Evolutionary conservation across 2,329 filamentous ascomycete genomes (phyloP).

Genomic region (Talaromyces funiculosus): DNA sequence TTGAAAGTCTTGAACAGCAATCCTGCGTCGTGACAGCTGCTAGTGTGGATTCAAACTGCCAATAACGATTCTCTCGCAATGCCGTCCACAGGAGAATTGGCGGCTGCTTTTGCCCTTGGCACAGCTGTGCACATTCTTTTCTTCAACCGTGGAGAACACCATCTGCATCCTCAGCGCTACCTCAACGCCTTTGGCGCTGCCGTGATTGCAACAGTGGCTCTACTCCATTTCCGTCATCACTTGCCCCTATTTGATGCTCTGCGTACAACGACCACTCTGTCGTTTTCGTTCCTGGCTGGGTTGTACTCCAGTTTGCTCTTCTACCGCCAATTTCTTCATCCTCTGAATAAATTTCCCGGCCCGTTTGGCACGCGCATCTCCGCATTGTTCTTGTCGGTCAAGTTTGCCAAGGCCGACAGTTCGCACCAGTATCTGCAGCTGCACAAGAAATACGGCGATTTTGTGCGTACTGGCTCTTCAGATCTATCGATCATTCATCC

Average conservation of each 20-base stretch:
- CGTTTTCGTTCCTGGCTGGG: conserved; percentile 7
- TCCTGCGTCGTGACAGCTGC: neutral
- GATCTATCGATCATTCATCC: conserved; percentile 34
- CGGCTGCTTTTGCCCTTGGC: conserved; percentile 10
- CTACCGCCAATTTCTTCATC: conserved; percentile 19
- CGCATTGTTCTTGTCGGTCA: conserved; percentile 24
- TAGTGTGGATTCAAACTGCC: neutral
- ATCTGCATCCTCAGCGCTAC: conserved; percentile 16
- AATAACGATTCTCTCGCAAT: neutral
- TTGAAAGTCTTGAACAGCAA: neutral
- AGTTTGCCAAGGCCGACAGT: conserved; percentile 20
- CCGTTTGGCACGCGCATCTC: conserved; percentile 30
- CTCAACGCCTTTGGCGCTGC: conserved; percentile 9
- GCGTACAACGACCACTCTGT: neutral
- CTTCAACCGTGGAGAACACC: conserved; percentile 20
- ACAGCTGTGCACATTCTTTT: conserved; percentile 14
- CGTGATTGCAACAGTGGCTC: conserved; percentile 7
- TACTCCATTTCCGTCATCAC: neutral
- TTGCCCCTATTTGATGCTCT: neutral
- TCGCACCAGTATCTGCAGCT: conserved; percentile 24
- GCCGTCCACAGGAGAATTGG: neutral
- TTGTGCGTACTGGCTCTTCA: conserved; percentile 32
- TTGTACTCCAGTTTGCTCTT: conserved; percentile 28
- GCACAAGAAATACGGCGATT: conserved; percentile 32
- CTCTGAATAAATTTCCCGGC: conserved; percentile 18